Percentiles rank a stretch among this genome's conserved stretches.
Conservation (phyloP, 148 eudicot species). For the Camellia sinensis region DNA sequence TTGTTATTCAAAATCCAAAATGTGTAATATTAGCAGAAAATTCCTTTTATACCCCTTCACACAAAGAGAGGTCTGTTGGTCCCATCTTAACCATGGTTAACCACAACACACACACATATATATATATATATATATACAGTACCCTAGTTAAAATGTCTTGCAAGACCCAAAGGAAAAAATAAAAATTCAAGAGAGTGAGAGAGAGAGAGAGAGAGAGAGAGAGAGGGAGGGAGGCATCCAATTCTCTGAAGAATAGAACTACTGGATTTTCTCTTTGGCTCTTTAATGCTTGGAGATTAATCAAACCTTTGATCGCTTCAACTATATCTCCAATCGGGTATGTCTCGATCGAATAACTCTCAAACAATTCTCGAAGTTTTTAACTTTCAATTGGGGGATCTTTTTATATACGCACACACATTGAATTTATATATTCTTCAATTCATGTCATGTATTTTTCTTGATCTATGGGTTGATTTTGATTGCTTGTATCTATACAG, state of each 20-base stretch:
- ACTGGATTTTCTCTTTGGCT: slow-evolving; percentile 10
- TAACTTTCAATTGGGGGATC: slow-evolving; percentile 13
- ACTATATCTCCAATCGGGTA: slow-evolving; percentile 27
- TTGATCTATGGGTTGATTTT: not conserved
- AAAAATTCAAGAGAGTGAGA: not conserved
- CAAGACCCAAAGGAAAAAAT: not conserved
- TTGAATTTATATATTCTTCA: not conserved
- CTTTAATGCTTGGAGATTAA: slow-evolving; percentile 3
- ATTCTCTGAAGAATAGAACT: slow-evolving; percentile 12
- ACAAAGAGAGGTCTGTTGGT: not conserved
- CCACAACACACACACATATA: not conserved
- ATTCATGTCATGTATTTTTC: not conserved
- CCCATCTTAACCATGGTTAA: not conserved
- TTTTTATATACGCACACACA: not conserved
- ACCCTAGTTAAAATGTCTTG: not conserved
- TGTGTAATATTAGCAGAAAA: not conserved
- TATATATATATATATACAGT: too few relatives aligned
- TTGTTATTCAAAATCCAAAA: too few relatives aligned
- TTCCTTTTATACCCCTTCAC: not conserved
- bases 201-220: slow-evolving; percentile 6
- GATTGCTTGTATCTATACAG: not conserved
- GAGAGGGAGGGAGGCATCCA: slow-evolving; percentile 8
- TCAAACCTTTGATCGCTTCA: slow-evolving; percentile 7
- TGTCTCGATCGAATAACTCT: slow-evolving; percentile 12
- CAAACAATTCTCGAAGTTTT: not conserved